Evolutionary conservation across 169 alveolate genomes (phyloP).

Genomic region (Neospora caninum): DNA sequence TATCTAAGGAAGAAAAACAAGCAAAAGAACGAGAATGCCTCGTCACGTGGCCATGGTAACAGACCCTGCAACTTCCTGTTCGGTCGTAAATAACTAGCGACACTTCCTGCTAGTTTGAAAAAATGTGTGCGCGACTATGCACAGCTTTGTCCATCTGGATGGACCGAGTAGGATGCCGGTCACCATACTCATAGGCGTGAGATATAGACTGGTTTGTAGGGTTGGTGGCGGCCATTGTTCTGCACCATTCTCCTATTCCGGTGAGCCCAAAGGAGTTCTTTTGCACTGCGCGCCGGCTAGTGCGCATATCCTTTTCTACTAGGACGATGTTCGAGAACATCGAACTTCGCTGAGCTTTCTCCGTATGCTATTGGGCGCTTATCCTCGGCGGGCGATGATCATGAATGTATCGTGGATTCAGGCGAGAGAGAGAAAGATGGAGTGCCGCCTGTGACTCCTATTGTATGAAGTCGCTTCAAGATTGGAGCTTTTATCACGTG

Average conservation of each 20-base stretch:
- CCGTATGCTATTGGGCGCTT: background rate
- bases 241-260: conserved; percentile 27
- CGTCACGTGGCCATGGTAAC: conserved; percentile 32
- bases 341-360: background rate
- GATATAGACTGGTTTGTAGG: background rate
- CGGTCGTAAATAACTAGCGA: background rate
- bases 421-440: conserved; percentile 16
- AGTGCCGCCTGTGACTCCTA: conserved; percentile 6
- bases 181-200: background rate
- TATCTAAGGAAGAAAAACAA: background rate
- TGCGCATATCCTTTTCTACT: background rate
- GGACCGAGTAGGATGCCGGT: background rate
- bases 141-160: background rate
- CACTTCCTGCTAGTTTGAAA: background rate
- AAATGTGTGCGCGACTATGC: background rate
- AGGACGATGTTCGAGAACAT: conserved; percentile 26
- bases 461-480: background rate
- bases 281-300: background rate
- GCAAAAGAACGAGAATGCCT: conserved; percentile 6
- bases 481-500: background rate
- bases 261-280: background rate
- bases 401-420: background rate
- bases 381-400: background rate
- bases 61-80: background rate
- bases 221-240: conserved; percentile 24